Evolutionary conservation across 257 asterid genomes (phyloP).

Genomic region (Leonotis leonurus): DNA sequence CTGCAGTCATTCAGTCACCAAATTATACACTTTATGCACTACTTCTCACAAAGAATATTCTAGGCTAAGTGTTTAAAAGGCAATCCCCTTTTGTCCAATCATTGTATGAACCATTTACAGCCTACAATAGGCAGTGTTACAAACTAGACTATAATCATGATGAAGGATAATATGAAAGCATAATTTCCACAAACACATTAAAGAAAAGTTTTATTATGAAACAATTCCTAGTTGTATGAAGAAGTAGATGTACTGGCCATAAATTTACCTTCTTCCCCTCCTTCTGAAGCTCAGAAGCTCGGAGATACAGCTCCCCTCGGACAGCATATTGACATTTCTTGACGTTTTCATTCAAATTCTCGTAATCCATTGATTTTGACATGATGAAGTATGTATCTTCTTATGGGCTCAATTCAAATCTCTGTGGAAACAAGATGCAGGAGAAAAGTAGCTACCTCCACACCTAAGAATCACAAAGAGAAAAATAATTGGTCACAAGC

Average conservation of each 20-base stretch:
- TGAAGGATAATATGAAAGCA: no score
- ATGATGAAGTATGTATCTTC: conserved; percentile 13
- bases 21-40: background rate
- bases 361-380: conserved; percentile 70
- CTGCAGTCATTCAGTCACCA: conserved; percentile 41
- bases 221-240: background rate
- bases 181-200: background rate
- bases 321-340: conserved; percentile 98
- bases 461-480: conserved; percentile 11
- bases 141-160: no score
- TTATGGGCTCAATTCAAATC: background rate
- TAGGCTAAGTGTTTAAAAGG: no score
- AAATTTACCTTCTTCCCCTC: conserved; percentile 87
- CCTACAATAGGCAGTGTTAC: no score
- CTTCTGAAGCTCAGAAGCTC: conserved; percentile 99
- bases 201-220: background rate
- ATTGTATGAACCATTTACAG: no score
- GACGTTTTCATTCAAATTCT: conserved; percentile 87
- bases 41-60: background rate
- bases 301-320: conserved; percentile 98
- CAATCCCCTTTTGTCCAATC: no score
- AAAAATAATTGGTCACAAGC: background rate
- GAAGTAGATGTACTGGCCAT: background rate
- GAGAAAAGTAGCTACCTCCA: conserved; percentile 13
- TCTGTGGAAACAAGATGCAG: background rate